Evolutionary conservation across 352 stramenopile genomes (phyloP).

Genomic region (Phytophthora aleatoria): DNA sequence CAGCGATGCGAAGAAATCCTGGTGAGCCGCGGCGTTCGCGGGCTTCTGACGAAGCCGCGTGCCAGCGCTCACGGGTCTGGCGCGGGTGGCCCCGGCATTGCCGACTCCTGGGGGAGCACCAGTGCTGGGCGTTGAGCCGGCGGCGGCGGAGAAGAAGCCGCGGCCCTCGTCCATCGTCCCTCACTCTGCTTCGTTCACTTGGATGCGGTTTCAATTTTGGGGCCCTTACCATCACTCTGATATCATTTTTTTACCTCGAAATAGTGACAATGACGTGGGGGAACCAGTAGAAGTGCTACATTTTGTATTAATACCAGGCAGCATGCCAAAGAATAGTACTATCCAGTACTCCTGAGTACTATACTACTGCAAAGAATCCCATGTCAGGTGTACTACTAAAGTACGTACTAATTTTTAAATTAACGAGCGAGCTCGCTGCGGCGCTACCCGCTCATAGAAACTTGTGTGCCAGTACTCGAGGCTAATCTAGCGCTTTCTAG

Average conservation of each 20-base stretch:
- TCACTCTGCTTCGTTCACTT: constrained; percentile 14
- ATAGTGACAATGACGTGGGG: constrained; percentile 21
- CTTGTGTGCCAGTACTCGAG: too few species aligned
- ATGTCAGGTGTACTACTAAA: too few species aligned
- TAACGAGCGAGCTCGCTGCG: too few species aligned
- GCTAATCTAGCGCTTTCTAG: too few species aligned
- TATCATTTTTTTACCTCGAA: constrained; percentile 4
- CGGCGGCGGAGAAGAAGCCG: constrained; percentile 32
- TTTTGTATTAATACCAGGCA: too few species aligned
- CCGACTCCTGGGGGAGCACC: background rate
- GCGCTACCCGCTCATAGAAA: too few species aligned
- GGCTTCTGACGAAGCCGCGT: constrained; percentile 71
- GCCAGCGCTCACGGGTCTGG: constrained; percentile 55
- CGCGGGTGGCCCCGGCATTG: constrained; percentile 13
- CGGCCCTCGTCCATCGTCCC: constrained; percentile 38
- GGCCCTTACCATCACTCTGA: constrained; percentile 23
- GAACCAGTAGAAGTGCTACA: background rate
- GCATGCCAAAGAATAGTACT: too few species aligned
- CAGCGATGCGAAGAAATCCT: constrained; percentile 66
- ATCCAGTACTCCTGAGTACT: too few species aligned
- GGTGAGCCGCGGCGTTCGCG: constrained; percentile 24
- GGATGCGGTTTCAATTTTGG: constrained; percentile 38
- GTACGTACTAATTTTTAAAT: too few species aligned
- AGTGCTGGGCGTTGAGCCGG: background rate
- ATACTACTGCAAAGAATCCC: too few species aligned